phyloP scores from a whole-genome alignment of 306 rosid genomes.

The Trichosanthes truncata region DNA sequence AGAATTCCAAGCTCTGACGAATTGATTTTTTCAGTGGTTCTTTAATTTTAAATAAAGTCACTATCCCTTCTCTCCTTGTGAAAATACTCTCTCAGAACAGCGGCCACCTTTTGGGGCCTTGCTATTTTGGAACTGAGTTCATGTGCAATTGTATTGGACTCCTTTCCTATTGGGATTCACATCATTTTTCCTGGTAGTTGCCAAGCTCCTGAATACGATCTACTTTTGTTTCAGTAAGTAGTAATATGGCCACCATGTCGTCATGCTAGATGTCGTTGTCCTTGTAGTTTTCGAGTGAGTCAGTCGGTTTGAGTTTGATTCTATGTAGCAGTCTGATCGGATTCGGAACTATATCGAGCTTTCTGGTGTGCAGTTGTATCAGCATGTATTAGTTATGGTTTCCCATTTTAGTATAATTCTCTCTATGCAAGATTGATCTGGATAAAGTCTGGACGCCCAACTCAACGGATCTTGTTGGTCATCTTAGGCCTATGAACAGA shows the following conservation, averaged over 20 bases:
- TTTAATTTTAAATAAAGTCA: background rate
- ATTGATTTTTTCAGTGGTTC: constrained; percentile 16
- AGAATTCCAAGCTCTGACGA: constrained; percentile 16
- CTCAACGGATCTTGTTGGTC: background rate
- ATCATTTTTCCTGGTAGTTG: background rate
- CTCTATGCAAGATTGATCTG: background rate
- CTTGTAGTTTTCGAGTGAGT: background rate
- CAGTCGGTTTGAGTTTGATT: background rate
- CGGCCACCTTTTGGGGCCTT: background rate
- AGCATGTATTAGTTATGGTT: background rate
- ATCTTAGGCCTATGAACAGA: background rate
- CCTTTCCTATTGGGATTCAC: background rate
- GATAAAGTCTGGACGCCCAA: background rate
- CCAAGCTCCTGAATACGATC: background rate
- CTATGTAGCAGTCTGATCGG: background rate
- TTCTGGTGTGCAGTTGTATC: background rate
- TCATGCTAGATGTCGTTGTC: background rate
- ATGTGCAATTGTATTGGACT: background rate
- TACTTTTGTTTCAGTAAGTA: background rate
- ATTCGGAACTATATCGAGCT: background rate
- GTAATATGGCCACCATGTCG: background rate
- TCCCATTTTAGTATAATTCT: background rate
- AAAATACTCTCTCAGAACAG: background rate
- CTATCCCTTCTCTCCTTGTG: background rate
- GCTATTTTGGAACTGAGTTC: background rate